Evolutionary conservation across 139 green algal genomes (phyloP), one percentile per base, ranked within the genome.

Genomic region (Desmodesmus armatus): DNA sequence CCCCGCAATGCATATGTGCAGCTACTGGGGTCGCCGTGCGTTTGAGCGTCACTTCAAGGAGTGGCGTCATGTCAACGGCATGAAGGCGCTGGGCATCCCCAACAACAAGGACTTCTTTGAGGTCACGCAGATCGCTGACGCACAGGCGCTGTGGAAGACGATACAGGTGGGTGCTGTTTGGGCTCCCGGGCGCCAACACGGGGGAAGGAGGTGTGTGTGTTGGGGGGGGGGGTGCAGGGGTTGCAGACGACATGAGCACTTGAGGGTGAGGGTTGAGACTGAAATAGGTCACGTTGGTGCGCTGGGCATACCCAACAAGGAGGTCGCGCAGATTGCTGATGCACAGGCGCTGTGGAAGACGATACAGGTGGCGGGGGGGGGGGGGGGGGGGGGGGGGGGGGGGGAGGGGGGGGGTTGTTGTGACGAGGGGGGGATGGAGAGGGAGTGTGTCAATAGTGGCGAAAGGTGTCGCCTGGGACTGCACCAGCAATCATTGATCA

Each of bases 11-110:
- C n/a, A n/a, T n/a, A n/a, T n/a, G 31, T 60, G 37, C 77, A 80
- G 67, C 71, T 99, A 99, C 91, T 97, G 94, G 92, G 96, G 97
- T 33, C 94, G 97, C 37, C 88, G 97, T 13, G 97, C 96, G 27
- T 99, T 97, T 88, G 97, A 99, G 92, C 92, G 92, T 43, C 97
- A 99, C 91, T 99, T 99, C 94, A 96, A 94, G 79, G 96, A 99
- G 90, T 95, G 84, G 81, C 88, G 92, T 33, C 97, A 99, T 84
- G 88, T 94, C 83, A 92, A 97, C 70, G 97, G 96, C 87, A 98
- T 99, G 96, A 91, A 93, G 39, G 95, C 95, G 6, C 93, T 99
- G 79, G 97, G 95, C 84, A 98, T 99, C 78, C 97, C 97, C 78
- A 99, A 98, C 91, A 98, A 93, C 78, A 98, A 98, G 86, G 90